Conservation (phyloP, 2,329 filamentous ascomycete genomes). For the Cercospora sp. region DNA sequence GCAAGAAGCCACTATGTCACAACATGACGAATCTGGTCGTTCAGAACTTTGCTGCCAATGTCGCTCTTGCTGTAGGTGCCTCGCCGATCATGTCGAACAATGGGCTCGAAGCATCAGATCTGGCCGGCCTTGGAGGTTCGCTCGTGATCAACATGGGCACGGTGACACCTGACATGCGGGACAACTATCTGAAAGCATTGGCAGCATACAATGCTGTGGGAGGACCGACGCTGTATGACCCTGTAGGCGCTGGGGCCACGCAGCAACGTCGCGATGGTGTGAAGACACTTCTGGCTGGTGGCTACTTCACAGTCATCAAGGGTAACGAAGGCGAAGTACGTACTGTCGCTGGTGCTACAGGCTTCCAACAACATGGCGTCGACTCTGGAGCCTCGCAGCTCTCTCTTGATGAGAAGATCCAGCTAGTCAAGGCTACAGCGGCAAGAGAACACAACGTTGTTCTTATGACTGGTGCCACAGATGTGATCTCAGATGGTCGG, state of each 20-base stretch:
- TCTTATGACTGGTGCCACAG: slow-evolving; percentile 76
- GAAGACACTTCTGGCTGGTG: slow-evolving; percentile 66
- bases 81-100: slow-evolving; percentile 95
- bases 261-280: slow-evolving; percentile 69
- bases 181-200: slow-evolving; percentile 72
- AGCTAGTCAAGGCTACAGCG: slow-evolving; percentile 67
- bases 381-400: slow-evolving; percentile 67
- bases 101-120: slow-evolving; percentile 75
- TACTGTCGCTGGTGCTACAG: slow-evolving; percentile 63
- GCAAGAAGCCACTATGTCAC: slow-evolving; percentile 68
- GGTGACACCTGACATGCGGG: slow-evolving; percentile 70
- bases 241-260: slow-evolving; percentile 87
- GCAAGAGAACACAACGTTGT: slow-evolving; percentile 68
- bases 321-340: slow-evolving; percentile 89
- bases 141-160: slow-evolving; percentile 96
- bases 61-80: slow-evolving; percentile 78
- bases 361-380: slow-evolving; percentile 71
- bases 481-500: slow-evolving; percentile 74
- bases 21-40: slow-evolving; percentile 98
- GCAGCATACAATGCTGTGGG: slow-evolving; percentile 76
- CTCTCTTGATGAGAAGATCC: slow-evolving; percentile 56
- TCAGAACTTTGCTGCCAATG: slow-evolving; percentile 91
- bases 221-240: slow-evolving; percentile 79
- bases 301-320: slow-evolving; percentile 86
- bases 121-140: slow-evolving; percentile 73